Conservation (phyloP, 768 basidiomycete genomes). For the Pleurotus djamor region DNA sequence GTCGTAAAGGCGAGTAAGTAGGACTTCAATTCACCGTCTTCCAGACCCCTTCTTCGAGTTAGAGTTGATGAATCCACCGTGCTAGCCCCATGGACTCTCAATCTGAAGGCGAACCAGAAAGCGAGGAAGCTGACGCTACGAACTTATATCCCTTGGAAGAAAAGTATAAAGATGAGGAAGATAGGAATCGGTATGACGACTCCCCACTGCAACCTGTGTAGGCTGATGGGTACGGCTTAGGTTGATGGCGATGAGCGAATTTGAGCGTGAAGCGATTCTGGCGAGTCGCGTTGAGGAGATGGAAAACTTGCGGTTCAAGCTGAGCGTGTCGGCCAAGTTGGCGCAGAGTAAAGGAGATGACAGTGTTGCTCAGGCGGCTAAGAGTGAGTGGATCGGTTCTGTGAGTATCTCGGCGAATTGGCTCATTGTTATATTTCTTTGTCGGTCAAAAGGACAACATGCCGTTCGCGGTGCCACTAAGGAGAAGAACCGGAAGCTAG, state of each 20-base stretch:
- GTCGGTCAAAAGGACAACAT: constrained; percentile 58
- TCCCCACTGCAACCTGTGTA: constrained; percentile 15
- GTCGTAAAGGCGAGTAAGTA: constrained; percentile 73
- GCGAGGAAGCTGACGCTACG: constrained; percentile 49
- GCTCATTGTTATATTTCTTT: not conserved
- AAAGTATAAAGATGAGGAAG: constrained; percentile 83
- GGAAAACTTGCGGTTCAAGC: constrained; percentile 70
- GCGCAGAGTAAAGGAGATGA: constrained; percentile 41
- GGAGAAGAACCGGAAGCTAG: constrained; percentile 76
- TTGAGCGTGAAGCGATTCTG: constrained; percentile 87
- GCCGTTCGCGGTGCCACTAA: constrained; percentile 71
- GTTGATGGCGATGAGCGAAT: constrained; percentile 76
- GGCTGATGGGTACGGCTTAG: constrained; percentile 40
- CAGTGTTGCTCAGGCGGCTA: constrained; percentile 68
- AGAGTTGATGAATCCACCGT: constrained; percentile 5
- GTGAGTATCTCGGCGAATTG: not conserved
- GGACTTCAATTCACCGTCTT: constrained; percentile 7
- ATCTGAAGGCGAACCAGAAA: constrained; percentile 61
- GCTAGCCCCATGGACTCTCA: constrained; percentile 38
- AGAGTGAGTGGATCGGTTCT: constrained; percentile 48
- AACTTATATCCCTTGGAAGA: constrained; percentile 91
- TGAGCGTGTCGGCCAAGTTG: constrained; percentile 52
- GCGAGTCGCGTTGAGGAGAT: constrained; percentile 79
- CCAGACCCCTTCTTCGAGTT: constrained; percentile 9
- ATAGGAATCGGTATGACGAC: constrained; percentile 70